phyloP scores from a whole-genome alignment of 257 asterid species.

The Anisodus tanguticus region DNA sequence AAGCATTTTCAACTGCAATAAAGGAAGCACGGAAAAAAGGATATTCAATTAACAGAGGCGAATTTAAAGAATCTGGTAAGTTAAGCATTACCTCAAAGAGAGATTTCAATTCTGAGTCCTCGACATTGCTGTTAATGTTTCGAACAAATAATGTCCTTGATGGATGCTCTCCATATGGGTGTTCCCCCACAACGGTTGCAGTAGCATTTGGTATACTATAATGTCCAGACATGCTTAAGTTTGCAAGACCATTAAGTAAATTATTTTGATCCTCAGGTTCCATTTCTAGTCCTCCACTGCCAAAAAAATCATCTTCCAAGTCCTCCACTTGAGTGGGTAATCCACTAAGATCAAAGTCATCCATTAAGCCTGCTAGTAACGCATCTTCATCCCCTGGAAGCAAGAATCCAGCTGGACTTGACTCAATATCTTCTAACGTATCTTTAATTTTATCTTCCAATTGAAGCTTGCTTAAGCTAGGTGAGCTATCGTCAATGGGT shows the following conservation, averaged over 20 bases:
- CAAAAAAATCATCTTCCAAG: constrained; percentile 93
- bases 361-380: constrained; percentile 86
- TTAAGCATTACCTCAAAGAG: constrained; percentile 62
- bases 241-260: constrained; percentile 58
- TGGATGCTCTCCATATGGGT: constrained; percentile 80
- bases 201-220: constrained; percentile 56
- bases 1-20: constrained; percentile 19
- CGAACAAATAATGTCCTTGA: constrained; percentile 78
- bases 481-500: constrained; percentile 61
- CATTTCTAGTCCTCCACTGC: constrained; percentile 92
- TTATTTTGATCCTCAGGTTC: constrained; percentile 67
- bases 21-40: neutral
- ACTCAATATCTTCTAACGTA: constrained; percentile 58
- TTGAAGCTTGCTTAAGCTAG: constrained; percentile 50
- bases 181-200: constrained; percentile 68
- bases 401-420: constrained; percentile 51
- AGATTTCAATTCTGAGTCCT: constrained; percentile 67
- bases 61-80: neutral
- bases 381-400: constrained; percentile 98
- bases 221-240: constrained; percentile 50
- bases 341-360: constrained; percentile 85
- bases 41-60: neutral
- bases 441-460: constrained; percentile 55
- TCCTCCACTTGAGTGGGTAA: constrained; percentile 95
- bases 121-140: constrained; percentile 73